Base-by-base conservation (phyloP, 139 green algal genomes). In the Chlorella sp. region DNA sequence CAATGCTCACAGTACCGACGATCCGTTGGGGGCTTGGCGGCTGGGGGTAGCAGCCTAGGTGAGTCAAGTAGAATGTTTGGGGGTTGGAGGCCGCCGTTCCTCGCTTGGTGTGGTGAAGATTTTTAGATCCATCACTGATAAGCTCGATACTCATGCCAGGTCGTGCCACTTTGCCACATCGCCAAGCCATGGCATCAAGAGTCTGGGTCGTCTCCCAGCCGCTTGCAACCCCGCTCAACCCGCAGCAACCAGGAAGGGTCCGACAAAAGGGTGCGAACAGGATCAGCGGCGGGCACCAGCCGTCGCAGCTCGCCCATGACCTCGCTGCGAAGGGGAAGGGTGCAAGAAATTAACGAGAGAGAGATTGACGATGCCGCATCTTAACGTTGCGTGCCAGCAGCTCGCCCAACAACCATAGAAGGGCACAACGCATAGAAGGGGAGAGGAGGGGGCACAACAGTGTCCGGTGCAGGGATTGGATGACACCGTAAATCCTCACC, bases 191-290 rank as follows among this genome's bases (percentile, higher is more conserved):
- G 21, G 16, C 21, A 71, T 42, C 36, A 86, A 4, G 81, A 75
- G 85, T 90, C 87, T 21, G 87, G 87, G 32, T 85, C 64, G 53
- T 90, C 76, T 2, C 91, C 91, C 57, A 93, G 68, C 48, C 91
- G 83, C 57, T 89, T 91, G 30, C 66, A 37, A 32, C 91, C 91
- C 15, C 91, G 88, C 78, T 93, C 91, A 32, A 93, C 88, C n/a
- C 89, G 81, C 61, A 89, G 69, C 85, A 93, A 39, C 79, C 85
- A 91, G 39, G 53, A 71, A 14, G 91, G 91, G 85, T 93, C 85
- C 15, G 26, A 14, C 5, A 92, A 60, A 71, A 93, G 91, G 39
- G 83, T 83, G 36, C 14, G 30, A 88, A 89, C 88, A 30, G 88
- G 69, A 37, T 92, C 84, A n/a, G 39, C 32, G 1, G 76, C 73